Conservation (phyloP, 2,329 filamentous ascomycete species). For the Colletotrichum falcatum region DNA sequence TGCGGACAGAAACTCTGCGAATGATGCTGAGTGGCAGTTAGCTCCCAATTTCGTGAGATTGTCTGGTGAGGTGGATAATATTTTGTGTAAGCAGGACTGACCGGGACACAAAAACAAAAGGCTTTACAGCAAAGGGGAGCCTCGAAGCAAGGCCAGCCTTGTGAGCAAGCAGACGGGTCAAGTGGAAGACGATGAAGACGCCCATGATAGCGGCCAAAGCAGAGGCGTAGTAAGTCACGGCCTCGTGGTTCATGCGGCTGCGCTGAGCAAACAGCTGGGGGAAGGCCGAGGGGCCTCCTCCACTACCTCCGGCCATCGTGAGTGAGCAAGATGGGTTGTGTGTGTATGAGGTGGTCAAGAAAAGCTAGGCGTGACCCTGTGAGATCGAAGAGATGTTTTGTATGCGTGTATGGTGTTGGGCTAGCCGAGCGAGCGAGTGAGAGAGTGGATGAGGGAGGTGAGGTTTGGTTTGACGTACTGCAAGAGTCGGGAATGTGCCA, state of each 20-base stretch:
- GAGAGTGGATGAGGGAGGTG: neutral
- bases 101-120: conserved; percentile 36
- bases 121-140: conserved; percentile 14
- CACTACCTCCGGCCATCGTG: conserved; percentile 28
- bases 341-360: neutral
- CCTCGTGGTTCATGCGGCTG: conserved; percentile 44
- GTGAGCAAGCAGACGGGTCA: conserved; percentile 31
- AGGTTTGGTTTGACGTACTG: too few species aligned
- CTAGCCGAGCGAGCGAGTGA: neutral
- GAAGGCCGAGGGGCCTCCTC: conserved; percentile 15
- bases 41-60: neutral
- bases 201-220: conserved; percentile 28
- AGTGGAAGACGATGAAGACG: conserved; percentile 34
- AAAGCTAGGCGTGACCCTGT: neutral
- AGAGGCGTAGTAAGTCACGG: conserved; percentile 44
- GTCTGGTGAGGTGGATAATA: neutral
- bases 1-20: conserved; percentile 32
- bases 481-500: conserved; percentile 13
- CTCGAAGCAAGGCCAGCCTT: conserved; percentile 26
- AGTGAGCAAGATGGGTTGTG: neutral
- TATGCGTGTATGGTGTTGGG: neutral
- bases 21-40: conserved; percentile 25
- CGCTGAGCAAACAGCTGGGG: conserved; percentile 37
- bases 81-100: conserved; percentile 4
- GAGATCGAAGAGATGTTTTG: neutral